These are phyloP conservation scores for Penicillium pancosmium DNA, from an alignment of 495 filamentous ascomycete genomes.

Conservation along the genomic window DNA sequence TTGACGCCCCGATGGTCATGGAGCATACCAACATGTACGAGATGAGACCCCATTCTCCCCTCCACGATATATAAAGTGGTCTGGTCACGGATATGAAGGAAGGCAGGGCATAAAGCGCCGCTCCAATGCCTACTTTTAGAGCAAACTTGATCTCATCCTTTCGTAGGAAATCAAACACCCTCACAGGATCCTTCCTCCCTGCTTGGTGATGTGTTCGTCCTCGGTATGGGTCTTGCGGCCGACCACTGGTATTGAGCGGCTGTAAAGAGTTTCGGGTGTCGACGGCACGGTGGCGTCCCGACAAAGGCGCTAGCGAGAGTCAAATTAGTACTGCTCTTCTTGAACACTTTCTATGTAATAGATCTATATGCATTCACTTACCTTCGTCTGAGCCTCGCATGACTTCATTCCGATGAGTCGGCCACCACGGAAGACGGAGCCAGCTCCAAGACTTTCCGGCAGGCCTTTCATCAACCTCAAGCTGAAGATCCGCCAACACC, in stretches of 20 bases:
- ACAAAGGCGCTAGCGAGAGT: not conserved
- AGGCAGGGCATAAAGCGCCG: conserved; percentile 81
- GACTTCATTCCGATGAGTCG: conserved; percentile 51
- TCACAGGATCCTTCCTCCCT: conserved; percentile 29
- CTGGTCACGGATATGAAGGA: conserved; percentile 79
- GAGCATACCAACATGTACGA: conserved; percentile 99
- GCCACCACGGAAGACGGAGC: conserved; percentile 59
- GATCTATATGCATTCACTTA: not conserved
- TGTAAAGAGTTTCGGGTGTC: not conserved
- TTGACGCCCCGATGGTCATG: conserved; percentile 95
- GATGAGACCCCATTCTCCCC: conserved; percentile 94
- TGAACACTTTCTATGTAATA: not conserved
- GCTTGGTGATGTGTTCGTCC: conserved; percentile 4
- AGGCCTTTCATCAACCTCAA: conserved; percentile 58
- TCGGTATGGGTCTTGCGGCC: not conserved
- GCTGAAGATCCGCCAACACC: conserved; percentile 82
- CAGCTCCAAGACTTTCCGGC: conserved; percentile 76
- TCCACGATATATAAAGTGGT: conserved; percentile 82
- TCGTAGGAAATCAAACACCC: conserved; percentile 57
- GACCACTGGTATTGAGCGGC: not conserved
- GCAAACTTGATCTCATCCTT: conserved; percentile 76
- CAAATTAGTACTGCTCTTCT: not conserved
- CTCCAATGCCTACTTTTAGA: conserved; percentile 89
- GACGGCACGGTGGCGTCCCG: not conserved
- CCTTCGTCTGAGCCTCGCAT: conserved; percentile 23